phyloP scores from a whole-genome alignment of 2,329 filamentous ascomycete genomes.

The Paecilomyces dactylethromorphus region DNA sequence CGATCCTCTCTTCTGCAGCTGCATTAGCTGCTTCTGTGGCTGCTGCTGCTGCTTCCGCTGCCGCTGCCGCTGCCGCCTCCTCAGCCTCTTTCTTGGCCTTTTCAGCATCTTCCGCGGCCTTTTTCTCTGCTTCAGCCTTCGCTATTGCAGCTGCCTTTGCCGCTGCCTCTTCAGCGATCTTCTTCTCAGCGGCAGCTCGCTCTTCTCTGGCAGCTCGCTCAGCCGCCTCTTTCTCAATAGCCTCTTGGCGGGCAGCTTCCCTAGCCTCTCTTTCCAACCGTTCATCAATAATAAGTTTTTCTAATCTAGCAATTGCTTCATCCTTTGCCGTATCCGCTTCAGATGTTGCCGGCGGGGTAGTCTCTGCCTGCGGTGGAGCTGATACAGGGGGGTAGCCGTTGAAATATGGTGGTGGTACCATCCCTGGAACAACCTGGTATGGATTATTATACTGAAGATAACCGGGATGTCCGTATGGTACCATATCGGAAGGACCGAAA shows the following conservation, averaged over 20 bases:
- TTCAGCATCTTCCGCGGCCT: constrained; percentile 42
- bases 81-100: constrained; percentile 40
- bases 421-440: constrained; percentile 26
- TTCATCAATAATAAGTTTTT: constrained; percentile 49
- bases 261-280: constrained; percentile 34
- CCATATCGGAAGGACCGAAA: constrained; percentile 28
- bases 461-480: constrained; percentile 27
- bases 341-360: constrained; percentile 7
- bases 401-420: constrained; percentile 30
- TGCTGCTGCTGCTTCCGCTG: constrained; percentile 31
- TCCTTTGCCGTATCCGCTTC: constrained; percentile 44
- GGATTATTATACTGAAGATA: constrained; percentile 30
- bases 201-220: constrained; percentile 27
- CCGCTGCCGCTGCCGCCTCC: constrained; percentile 32
- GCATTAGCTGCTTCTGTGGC: constrained; percentile 16
- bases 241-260: constrained; percentile 34
- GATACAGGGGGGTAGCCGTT: constrained; percentile 28
- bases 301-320: constrained; percentile 55
- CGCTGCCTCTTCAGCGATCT: constrained; percentile 36
- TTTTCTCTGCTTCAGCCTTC: constrained; percentile 41
- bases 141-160: constrained; percentile 36
- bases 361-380: constrained; percentile 23
- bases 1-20: constrained; percentile 15
- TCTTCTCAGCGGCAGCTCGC: constrained; percentile 35
- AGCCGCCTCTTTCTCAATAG: constrained; percentile 48